Percentiles rank a stretch among this genome's conserved stretches.
Conservation (phyloP, 495 filamentous ascomycete species). For the Penicillium turbatum region DNA sequence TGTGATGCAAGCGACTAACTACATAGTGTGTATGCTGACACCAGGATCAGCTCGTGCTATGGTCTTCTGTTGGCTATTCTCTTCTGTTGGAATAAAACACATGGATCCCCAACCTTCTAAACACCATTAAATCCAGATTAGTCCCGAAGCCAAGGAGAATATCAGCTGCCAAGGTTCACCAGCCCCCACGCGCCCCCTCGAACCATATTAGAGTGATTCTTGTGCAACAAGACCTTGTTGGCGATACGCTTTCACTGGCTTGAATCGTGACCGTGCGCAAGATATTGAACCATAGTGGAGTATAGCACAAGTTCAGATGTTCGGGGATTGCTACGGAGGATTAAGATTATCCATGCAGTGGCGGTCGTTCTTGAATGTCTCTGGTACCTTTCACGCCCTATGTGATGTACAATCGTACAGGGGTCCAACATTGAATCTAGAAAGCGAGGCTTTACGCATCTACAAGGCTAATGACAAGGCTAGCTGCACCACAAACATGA, state of each 20-base stretch:
- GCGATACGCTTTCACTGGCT: constrained; percentile 40
- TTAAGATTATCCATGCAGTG: neutral
- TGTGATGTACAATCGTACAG: neutral
- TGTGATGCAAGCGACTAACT: constrained; percentile 28
- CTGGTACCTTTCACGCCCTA: neutral
- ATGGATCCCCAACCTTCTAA: constrained; percentile 7
- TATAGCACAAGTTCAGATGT: neutral
- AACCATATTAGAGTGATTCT: constrained; percentile 21
- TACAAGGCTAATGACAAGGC: constrained; percentile 15
- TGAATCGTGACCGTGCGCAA: constrained; percentile 20
- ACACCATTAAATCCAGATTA: constrained; percentile 1
- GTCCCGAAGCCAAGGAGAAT: constrained; percentile 19
- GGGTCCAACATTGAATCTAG: constrained; percentile 4
- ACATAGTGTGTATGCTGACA: constrained; percentile 1
- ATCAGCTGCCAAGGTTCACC: constrained; percentile 24
- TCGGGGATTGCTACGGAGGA: neutral
- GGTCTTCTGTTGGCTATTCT: too few species aligned
- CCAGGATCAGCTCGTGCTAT: neutral
- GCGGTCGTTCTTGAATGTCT: neutral
- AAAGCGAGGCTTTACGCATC: constrained; percentile 2
- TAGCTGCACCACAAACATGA: constrained; percentile 16
- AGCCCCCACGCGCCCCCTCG: constrained; percentile 6
- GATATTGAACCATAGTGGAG: constrained; percentile 3
- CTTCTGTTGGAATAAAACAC: neutral
- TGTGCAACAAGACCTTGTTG: constrained; percentile 31